These are phyloP conservation scores for Amylocystis lapponica DNA, from an alignment of 768 basidiomycete genomes.

Conservation along the genomic window DNA sequence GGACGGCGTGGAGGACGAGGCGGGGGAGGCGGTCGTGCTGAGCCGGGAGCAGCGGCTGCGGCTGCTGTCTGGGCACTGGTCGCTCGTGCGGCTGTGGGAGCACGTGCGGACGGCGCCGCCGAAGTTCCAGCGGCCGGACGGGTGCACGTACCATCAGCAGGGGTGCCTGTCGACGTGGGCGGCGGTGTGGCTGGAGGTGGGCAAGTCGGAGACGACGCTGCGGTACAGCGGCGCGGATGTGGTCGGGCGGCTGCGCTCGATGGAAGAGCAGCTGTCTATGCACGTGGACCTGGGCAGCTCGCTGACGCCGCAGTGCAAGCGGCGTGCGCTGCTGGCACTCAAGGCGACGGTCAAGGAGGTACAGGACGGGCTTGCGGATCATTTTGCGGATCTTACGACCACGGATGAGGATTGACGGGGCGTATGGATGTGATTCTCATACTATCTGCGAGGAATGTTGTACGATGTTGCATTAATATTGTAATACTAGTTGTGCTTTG, in stretches of 20 bases:
- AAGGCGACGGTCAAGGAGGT: slow-evolving; percentile 18
- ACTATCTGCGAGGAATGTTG: too few relatives aligned
- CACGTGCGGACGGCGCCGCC: slow-evolving; percentile 26
- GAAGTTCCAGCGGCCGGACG: slow-evolving; percentile 22
- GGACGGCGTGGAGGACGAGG: slow-evolving; percentile 4
- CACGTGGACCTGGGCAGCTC: slow-evolving; percentile 27
- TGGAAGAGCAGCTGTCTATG: slow-evolving; percentile 26
- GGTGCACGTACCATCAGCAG: slow-evolving; percentile 32
- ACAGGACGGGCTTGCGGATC: slow-evolving; percentile 13
- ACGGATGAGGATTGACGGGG: neutral
- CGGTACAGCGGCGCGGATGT: slow-evolving; percentile 28
- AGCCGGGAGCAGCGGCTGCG: slow-evolving; percentile 22
- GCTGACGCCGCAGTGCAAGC: slow-evolving; percentile 32
- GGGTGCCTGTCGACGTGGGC: slow-evolving; percentile 34
- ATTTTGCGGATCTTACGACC: slow-evolving; percentile 14
- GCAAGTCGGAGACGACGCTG: slow-evolving; percentile 19
- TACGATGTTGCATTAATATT: too few relatives aligned
- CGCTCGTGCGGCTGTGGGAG: slow-evolving; percentile 31
- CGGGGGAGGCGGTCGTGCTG: neutral
- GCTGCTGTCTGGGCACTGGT: slow-evolving; percentile 31
- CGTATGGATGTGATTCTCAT: too few relatives aligned
- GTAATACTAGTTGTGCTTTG: too few relatives aligned
- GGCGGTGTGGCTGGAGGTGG: slow-evolving; percentile 28
- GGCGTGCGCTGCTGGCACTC: slow-evolving; percentile 29
- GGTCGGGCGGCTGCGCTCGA: slow-evolving; percentile 27